phyloP scores from a whole-genome alignment of 345 rosid genomes.

The Psidium friedrichsthalianum region DNA sequence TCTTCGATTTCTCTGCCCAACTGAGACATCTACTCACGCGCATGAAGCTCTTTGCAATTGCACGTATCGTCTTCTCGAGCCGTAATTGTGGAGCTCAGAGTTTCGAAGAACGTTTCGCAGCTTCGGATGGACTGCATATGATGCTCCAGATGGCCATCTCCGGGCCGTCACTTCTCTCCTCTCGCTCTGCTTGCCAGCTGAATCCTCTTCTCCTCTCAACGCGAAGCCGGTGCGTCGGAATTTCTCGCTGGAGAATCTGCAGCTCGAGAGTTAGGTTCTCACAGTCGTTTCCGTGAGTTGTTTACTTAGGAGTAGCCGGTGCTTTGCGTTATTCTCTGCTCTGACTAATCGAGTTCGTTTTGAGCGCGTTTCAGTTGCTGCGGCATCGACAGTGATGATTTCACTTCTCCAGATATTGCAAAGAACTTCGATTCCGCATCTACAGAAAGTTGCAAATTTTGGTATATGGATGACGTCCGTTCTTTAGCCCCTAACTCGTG shows the following conservation, averaged over 20 bases:
- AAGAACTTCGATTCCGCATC: conserved; percentile 62
- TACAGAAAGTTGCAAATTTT: not conserved
- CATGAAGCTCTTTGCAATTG: not conserved
- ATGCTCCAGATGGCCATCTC: conserved; percentile 31
- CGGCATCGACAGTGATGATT: conserved; percentile 40
- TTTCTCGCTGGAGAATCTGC: conserved; percentile 14
- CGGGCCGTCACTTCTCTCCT: conserved; percentile 34
- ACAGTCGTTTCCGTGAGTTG: not conserved
- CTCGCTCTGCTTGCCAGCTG: conserved; percentile 41
- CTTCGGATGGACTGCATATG: conserved; percentile 1
- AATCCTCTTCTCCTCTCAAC: conserved; percentile 60
- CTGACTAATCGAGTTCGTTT: not conserved
- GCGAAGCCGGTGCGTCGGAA: conserved; percentile 22
- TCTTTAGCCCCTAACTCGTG: not conserved
- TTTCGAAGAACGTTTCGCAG: not conserved
- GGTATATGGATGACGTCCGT: not conserved
- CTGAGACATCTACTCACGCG: not conserved
- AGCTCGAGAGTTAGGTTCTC: conserved; percentile 10
- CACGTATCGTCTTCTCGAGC: not conserved
- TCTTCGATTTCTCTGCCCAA: not conserved
- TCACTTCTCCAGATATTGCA: conserved; percentile 64
- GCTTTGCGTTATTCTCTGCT: not conserved
- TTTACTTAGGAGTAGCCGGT: not conserved
- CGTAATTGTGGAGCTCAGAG: not conserved
- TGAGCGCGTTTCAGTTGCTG: conserved; percentile 28